Evolutionary conservation across 441 rosid genomes (phyloP).

Genomic region (Viola pubescens): DNA sequence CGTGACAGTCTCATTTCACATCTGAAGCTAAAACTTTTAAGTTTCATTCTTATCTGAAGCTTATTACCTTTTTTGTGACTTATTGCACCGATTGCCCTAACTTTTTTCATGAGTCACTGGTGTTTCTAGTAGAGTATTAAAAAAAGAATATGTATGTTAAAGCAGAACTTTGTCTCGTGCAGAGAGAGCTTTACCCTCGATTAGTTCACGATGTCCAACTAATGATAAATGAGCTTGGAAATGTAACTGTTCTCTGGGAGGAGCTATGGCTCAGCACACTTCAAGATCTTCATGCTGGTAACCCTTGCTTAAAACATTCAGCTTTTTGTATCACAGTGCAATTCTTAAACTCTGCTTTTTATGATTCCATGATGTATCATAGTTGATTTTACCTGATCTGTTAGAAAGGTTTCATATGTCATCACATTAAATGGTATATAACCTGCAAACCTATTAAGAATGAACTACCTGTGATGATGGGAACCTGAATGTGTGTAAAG

Average conservation of each 20-base stretch:
- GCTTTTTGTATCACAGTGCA: constrained; percentile 16
- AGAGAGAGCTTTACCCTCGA: constrained; percentile 84
- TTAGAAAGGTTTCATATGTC: background rate
- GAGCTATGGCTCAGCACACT: constrained; percentile 98
- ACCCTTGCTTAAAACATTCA: constrained; percentile 15
- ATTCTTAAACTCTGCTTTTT: constrained; percentile 15
- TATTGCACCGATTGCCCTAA: background rate
- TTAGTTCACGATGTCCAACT: constrained; percentile 94
- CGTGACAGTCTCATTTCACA: too few relatives aligned
- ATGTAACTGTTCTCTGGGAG: constrained; percentile 98
- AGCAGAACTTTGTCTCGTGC: constrained; percentile 34
- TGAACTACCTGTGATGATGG: constrained; percentile 9
- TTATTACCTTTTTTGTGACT: background rate
- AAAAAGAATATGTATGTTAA: constrained; percentile 14
- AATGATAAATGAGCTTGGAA: constrained; percentile 89
- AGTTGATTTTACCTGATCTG: constrained; percentile 9
- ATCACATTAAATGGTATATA: background rate
- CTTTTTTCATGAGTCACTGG: constrained; percentile 4
- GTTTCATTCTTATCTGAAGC: background rate
- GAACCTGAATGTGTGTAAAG: constrained; percentile 4
- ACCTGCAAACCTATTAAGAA: constrained; percentile 13
- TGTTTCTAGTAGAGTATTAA: background rate
- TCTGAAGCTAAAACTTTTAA: background rate
- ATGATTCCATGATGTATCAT: constrained; percentile 11
- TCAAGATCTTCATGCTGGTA: constrained; percentile 97